Base-by-base conservation (phyloP, 495 filamentous ascomycete genomes). In the Clavariopsis aquatica region DNA sequence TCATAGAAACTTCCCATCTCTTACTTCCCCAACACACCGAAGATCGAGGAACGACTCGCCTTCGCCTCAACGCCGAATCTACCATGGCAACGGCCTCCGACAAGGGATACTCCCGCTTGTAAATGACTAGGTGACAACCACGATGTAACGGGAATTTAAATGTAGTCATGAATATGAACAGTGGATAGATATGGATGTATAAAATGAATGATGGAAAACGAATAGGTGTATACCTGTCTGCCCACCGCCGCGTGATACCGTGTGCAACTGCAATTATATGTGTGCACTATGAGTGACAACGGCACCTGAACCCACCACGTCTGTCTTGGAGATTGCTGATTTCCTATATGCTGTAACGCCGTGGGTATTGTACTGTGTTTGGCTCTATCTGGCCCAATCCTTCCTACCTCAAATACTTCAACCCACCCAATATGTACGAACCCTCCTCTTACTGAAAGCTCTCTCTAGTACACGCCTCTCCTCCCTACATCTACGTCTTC, bases 401-500 rank as follows among this genome's bases (percentile, higher is more conserved):
- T 15, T 8, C 15, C 38, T 34, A 5, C 5, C 31, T 34, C 31
- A 5, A 34, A 6, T 34, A 5, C 31, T 34, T 34, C 31, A 34
- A 34, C 31, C 31, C 12, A 34, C 31, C 12, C 12, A 5, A 12
- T 34, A 12, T 12, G 6, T 34, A 34, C 5, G 5, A 34, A 34
- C 31, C 31, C 31, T 12, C 31, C 31, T 34, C 31, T 34, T 34
- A 12, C 31, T 12, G 6, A 34, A 5, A 5, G 6, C 5, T 5
- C 6, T 43, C 6, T 17, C 38, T 43, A 43, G n/a, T n/a, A 43
- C 12, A 43, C 38, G 1, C 57, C 64, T 31, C 54, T 60, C 62
- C 49, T 52, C 49, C 59, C 56, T 20, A 73, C 52, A 47, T 68
- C 56, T 20, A 73, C 52, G 38, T 68, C 68, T 38, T 54, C 68